phyloP scores from a whole-genome alignment of 805 yeast species.

The Maudiozyma bulderi region DNA sequence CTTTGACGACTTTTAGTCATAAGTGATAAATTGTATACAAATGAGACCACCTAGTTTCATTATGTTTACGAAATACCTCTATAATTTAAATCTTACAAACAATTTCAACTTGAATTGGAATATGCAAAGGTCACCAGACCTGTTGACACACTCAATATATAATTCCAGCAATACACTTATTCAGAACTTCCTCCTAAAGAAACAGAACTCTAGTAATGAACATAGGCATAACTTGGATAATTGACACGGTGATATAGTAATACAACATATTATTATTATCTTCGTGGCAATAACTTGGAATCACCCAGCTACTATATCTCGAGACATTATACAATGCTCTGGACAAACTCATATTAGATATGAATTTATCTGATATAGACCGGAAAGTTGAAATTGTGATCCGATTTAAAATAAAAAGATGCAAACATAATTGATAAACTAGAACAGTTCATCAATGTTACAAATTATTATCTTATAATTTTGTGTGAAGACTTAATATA shows the following conservation, averaged over 20 bases:
- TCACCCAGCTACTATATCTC: conserved; percentile 30
- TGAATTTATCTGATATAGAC: conserved; percentile 17
- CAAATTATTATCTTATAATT: not conserved
- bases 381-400: conserved; percentile 16
- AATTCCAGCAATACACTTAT: not conserved
- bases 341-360: not conserved
- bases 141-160: not conserved
- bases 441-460: not conserved
- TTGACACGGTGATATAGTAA: not conserved
- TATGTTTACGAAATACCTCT: conserved; percentile 1
- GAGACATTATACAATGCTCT: conserved; percentile 4
- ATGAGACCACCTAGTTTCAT: conserved; percentile 5
- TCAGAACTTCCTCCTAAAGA: too few species aligned
- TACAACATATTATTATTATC: not conserved
- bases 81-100: not conserved
- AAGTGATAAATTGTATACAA: conserved; percentile 1
- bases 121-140: too few species aligned
- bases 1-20: not conserved
- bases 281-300: conserved; percentile 17
- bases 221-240: too few species aligned
- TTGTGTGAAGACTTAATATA: too few species aligned
- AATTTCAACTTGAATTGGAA: not conserved
- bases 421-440: not conserved
- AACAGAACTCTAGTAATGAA: too few species aligned
- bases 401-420: conserved; percentile 5